phyloP scores from a whole-genome alignment of 2,329 filamentous ascomycete genomes.

The Fusarium vanettenii region DNA sequence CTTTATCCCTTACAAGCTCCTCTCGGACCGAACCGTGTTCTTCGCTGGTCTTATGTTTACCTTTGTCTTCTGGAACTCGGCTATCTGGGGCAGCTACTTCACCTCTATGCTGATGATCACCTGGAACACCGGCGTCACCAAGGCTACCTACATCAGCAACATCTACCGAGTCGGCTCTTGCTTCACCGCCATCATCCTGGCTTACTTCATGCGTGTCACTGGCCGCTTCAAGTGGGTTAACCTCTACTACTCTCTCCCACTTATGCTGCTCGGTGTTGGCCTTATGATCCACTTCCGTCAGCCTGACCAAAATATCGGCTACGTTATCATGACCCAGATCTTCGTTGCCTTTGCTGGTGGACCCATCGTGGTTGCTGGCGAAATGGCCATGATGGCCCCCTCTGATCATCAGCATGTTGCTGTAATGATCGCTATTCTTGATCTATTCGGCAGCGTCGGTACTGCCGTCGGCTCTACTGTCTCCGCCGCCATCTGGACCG shows the following conservation, averaged over 20 bases:
- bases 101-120: conserved; percentile 54
- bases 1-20: conserved; percentile 60
- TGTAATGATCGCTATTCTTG: conserved; percentile 18
- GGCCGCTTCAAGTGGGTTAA: background rate
- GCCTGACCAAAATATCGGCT: conserved; percentile 21
- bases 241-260: background rate
- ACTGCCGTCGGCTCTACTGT: conserved; percentile 25
- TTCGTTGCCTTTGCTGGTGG: conserved; percentile 25
- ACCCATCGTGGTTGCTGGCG: conserved; percentile 17
- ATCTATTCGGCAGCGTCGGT: conserved; percentile 23
- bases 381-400: conserved; percentile 35
- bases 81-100: conserved; percentile 55
- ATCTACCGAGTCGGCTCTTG: conserved; percentile 53
- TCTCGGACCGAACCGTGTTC: conserved; percentile 52
- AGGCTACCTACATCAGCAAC: conserved; percentile 53
- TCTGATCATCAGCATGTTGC: conserved; percentile 38
- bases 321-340: conserved; percentile 24
- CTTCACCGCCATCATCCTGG: conserved; percentile 29
- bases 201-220: background rate
- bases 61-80: conserved; percentile 51
- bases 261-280: conserved; percentile 15
- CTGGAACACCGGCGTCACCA: conserved; percentile 49
- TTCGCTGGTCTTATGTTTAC: conserved; percentile 51
- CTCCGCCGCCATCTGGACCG: conserved; percentile 49
- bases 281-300: conserved; percentile 34